Percentiles rank a stretch among this genome's conserved stretches.
Conservation (phyloP, 148 eudicot species). For the Pharnaceum exiguum region DNA sequence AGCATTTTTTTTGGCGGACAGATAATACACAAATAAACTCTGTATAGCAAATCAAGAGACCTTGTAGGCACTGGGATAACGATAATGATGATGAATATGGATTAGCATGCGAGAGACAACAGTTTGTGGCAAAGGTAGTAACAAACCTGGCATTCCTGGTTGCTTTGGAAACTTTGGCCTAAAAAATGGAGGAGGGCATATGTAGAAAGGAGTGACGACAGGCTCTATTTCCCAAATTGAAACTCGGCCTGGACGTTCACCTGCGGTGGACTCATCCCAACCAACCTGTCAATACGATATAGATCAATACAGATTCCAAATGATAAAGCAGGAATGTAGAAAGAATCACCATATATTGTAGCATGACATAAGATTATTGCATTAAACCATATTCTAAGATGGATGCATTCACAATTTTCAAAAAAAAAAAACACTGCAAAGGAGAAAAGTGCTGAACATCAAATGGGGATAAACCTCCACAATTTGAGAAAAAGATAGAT, state of each 20-base stretch:
- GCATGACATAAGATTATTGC: no score
- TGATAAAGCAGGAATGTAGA: not conserved
- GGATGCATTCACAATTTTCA: no score
- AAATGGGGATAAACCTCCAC: no score
- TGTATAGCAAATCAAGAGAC: no score
- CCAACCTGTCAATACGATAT: constrained; percentile 63
- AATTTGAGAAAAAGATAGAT: no score
- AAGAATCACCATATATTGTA: not conserved
- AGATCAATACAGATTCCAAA: not conserved
- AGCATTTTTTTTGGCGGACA: no score
- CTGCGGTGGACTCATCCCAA: constrained; percentile 98
- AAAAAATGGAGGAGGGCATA: constrained; percentile 96
- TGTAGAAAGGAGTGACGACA: constrained; percentile 91
- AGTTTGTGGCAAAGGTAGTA: not conserved
- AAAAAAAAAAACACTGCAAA: no score
- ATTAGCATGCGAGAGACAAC: not conserved
- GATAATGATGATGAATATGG: no score
- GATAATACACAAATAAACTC: no score
- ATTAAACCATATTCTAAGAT: no score
- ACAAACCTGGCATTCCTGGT: constrained; percentile 76
- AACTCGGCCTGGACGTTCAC: constrained; percentile 91
- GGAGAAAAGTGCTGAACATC: no score
- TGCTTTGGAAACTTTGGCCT: constrained; percentile 83
- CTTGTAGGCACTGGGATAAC: no score
- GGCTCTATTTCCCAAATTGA: constrained; percentile 97